phyloP scores from a whole-genome alignment of 768 basidiomycete genomes.

The Hypholoma sublateritium region DNA sequence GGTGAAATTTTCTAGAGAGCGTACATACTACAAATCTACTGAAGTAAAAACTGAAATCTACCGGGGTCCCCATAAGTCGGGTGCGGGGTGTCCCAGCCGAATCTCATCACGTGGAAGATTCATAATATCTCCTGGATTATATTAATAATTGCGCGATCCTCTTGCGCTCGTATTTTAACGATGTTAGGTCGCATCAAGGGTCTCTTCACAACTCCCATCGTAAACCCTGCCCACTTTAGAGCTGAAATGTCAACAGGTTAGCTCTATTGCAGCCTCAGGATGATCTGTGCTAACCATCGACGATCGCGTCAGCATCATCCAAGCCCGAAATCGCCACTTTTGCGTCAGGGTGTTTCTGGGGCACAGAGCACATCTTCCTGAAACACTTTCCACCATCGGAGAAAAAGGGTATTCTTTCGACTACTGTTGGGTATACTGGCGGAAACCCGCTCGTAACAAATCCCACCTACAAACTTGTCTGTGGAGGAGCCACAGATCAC shows the following conservation, averaged over 20 bases:
- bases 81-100: too few species aligned
- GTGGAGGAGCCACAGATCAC: constrained; percentile 78
- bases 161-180: constrained; percentile 6
- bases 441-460: constrained; percentile 52
- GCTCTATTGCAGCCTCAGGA: background rate
- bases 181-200: constrained; percentile 29
- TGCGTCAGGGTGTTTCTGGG: constrained; percentile 81
- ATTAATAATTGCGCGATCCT: constrained; percentile 9
- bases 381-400: constrained; percentile 72
- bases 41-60: too few species aligned
- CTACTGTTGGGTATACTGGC: constrained; percentile 79
- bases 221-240: constrained; percentile 39
- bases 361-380: constrained; percentile 81
- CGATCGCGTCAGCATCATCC: constrained; percentile 1
- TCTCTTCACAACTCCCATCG: constrained; percentile 20
- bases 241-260: constrained; percentile 40
- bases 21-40: too few species aligned
- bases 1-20: too few species aligned
- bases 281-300: background rate
- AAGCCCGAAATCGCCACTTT: constrained; percentile 43
- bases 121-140: background rate
- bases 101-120: background rate
- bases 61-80: too few species aligned
- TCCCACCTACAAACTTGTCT: constrained; percentile 76
- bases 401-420: constrained; percentile 74